Conservation (phyloP, 176 grass and related monocot genomes). For the Carex parvula region DNA sequence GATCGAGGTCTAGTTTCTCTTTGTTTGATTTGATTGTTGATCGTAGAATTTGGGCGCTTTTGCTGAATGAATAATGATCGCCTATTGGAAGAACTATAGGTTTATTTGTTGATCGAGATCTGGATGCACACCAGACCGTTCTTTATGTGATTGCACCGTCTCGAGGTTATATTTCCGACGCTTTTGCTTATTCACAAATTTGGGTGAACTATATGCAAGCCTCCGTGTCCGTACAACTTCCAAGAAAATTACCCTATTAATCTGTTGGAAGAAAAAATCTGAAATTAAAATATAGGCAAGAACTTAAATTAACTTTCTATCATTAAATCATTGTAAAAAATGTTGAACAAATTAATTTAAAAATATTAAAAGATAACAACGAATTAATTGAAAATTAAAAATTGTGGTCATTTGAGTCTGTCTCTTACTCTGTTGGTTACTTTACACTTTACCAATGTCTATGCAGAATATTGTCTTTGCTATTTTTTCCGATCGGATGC, state of each 20-base stretch:
- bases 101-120: conserved; percentile 9
- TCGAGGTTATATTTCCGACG: neutral
- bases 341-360: neutral
- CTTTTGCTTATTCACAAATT: neutral
- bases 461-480: neutral
- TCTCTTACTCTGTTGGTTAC: neutral
- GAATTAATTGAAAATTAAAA: neutral
- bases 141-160: neutral
- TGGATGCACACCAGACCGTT: neutral
- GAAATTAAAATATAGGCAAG: neutral
- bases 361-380: neutral
- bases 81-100: neutral
- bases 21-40: conserved; percentile 15
- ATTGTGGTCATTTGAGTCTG: neutral
- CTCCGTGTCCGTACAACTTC: neutral
- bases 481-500: neutral
- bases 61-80: neutral
- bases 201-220: neutral
- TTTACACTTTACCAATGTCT: neutral
- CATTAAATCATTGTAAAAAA: neutral
- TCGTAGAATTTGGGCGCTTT: neutral
- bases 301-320: neutral
- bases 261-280: neutral
- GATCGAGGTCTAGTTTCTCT: conserved; percentile 4
- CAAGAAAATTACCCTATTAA: neutral